Evolutionary conservation across 225 moss, liverwort and hornwort genomes (phyloP), one percentile per base, ranked within the genome.

Genomic region (Neckera pumila): DNA sequence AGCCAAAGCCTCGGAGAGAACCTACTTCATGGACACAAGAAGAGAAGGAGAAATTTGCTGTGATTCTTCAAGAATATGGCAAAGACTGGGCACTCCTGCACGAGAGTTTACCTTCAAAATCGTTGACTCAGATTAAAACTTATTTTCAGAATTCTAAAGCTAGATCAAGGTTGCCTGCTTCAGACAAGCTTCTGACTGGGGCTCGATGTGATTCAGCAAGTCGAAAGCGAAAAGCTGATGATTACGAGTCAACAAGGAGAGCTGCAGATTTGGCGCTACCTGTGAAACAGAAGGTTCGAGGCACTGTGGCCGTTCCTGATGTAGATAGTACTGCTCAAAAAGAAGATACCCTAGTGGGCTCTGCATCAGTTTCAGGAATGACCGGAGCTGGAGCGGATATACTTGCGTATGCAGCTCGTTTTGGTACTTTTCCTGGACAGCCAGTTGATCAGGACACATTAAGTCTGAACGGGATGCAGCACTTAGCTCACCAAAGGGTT

Each of bases 141-240:
- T 98, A 98, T 76, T 98, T 97, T 86, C 98, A 98, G 87, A 98
- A 98, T 84, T 98, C 98, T 8, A 98, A 98, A 87, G 98, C 97
- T 34, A 96, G 96, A 94, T 93, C 97, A 85, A 97, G 98, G 69
- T 92, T 98, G 33, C 90, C 96, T 87, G 90, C 96, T 42, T 81
- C 90, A 83, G 97, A 97, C 66, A 90, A 92, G 72, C 85, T 95
- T 83, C 88, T 91, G 83, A 95, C 80, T 88, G 64, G 90, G 69
- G 87, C 87, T 91, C 92, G 93, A 70, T 92, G 91, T 88, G 95
- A 94, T n/a, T 88, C 72, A 43, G 88, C 89, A 28, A 90, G 76
- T 81, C 93, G 95, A 36, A 98, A 97, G 89, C 93, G 96, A 42
- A 96, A 95, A 90, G 83, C 92, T 58, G 97, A 98, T 88, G 98